Conservation (phyloP, 129 eudicot species). For the Arctium lappa region DNA sequence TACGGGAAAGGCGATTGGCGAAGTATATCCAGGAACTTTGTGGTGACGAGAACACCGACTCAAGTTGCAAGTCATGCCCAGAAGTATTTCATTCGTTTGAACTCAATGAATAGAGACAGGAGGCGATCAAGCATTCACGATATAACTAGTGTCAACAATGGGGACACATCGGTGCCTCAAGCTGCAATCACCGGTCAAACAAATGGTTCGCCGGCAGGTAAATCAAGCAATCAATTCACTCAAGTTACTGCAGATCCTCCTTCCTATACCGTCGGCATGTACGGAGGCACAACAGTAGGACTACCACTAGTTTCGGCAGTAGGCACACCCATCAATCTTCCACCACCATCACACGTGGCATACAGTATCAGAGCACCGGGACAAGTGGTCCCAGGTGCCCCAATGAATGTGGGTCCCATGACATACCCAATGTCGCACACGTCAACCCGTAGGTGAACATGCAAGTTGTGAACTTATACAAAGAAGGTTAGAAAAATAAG, state of each 20-base stretch:
- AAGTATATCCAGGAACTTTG: constrained; percentile 59
- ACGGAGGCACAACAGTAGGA: constrained; percentile 20
- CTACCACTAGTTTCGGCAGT: constrained; percentile 29
- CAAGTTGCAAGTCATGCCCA: constrained; percentile 73
- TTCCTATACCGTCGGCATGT: neutral
- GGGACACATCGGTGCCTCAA: constrained; percentile 33
- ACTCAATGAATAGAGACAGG: constrained; percentile 52
- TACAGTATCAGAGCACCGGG: constrained; percentile 33
- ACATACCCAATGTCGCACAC: constrained; percentile 48
- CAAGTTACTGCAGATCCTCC: constrained; percentile 6
- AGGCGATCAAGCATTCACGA: constrained; percentile 65
- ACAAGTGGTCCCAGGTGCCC: constrained; percentile 55
- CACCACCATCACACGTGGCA: constrained; percentile 37
- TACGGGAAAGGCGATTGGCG: constrained; percentile 68
- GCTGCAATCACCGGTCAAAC: constrained; percentile 41
- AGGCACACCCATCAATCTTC: constrained; percentile 44
- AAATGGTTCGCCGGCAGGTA: constrained; percentile 36
- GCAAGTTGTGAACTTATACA: constrained; percentile 21
- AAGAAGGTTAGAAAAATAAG: constrained; percentile 29
- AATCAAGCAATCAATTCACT: constrained; percentile 19
- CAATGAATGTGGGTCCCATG: constrained; percentile 47
- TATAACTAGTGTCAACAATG: constrained; percentile 50
- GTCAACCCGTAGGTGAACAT: constrained; percentile 50
- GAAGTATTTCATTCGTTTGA: constrained; percentile 56
- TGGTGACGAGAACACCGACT: constrained; percentile 59